Evolutionary conservation across 805 yeast genomes (phyloP).

Genomic region (Wickerhamiella dianesei): DNA sequence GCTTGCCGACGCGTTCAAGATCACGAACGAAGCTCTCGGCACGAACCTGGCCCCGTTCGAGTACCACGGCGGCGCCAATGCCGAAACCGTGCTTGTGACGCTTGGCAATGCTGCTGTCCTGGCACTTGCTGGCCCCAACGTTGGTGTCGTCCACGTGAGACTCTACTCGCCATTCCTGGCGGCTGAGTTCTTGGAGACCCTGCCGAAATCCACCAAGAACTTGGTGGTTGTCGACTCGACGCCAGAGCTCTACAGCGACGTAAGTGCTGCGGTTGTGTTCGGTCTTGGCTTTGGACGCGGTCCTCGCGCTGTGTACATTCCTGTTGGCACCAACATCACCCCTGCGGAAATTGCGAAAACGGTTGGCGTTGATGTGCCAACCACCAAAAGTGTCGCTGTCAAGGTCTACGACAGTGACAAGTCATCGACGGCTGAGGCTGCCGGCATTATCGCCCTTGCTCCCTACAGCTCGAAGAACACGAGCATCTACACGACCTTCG

Average conservation of each 20-base stretch:
- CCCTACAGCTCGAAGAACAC: slow-evolving; percentile 20
- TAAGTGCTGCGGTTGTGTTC: slow-evolving; percentile 31
- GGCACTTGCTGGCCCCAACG: slow-evolving; percentile 35
- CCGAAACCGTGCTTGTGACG: slow-evolving; percentile 68
- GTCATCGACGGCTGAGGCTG: slow-evolving; percentile 12
- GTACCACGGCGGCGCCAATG: slow-evolving; percentile 47
- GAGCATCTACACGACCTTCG: slow-evolving; percentile 49
- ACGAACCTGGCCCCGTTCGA: slow-evolving; percentile 49
- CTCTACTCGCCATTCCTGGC: slow-evolving; percentile 70
- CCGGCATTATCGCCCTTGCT: slow-evolving; percentile 13
- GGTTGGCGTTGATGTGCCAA: slow-evolving; percentile 34
- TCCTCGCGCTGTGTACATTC: slow-evolving; percentile 28
- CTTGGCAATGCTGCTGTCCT: slow-evolving; percentile 47
- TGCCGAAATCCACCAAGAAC: slow-evolving; percentile 46
- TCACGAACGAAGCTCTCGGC: slow-evolving; percentile 42
- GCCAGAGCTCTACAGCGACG: slow-evolving; percentile 51
- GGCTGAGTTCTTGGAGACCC: slow-evolving; percentile 39
- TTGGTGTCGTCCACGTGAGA: slow-evolving; percentile 59
- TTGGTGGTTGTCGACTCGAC: slow-evolving; percentile 49
- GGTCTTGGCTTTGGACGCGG: slow-evolving; percentile 18
- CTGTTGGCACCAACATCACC: slow-evolving; percentile 33
- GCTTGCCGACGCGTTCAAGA: slow-evolving; percentile 26
- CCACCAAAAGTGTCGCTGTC: slow-evolving; percentile 5
- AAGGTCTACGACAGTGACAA: slow-evolving; percentile 17
- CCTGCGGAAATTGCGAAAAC: slow-evolving; percentile 50